Evolutionary conservation across 192 early-diverging fungal species (phyloP).

Genomic region (Lobosporangium transversale): DNA sequence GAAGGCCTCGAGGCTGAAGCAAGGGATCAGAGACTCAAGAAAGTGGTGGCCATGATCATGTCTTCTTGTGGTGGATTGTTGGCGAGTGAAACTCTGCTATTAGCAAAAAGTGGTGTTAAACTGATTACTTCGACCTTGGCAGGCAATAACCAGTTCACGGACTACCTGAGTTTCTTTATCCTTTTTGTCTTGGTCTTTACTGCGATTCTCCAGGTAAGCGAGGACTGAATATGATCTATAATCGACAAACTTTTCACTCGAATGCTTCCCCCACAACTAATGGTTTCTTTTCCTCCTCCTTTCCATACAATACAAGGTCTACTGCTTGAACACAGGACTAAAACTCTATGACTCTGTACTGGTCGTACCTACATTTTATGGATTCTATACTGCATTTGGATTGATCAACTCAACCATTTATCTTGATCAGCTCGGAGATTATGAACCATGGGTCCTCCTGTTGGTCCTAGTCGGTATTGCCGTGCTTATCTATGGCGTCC

Average conservation of each 20-base stretch:
- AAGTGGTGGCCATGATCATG: conserved; percentile 65
- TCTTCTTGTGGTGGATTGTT: conserved; percentile 64
- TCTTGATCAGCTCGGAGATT: conserved; percentile 60
- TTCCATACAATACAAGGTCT: too few species aligned
- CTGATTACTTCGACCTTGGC: conserved; percentile 29
- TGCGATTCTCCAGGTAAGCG: conserved; percentile 62
- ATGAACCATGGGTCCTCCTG: conserved; percentile 59
- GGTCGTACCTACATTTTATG: conserved; percentile 69
- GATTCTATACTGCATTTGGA: conserved; percentile 65
- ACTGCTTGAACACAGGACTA: conserved; percentile 66
- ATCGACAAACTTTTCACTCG: too few species aligned
- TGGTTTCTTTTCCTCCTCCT: too few species aligned
- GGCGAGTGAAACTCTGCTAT: conserved; percentile 65
- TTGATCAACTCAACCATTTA: conserved; percentile 69
- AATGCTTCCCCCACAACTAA: too few species aligned
- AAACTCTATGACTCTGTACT: conserved; percentile 67
- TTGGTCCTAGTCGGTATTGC: conserved; percentile 64
- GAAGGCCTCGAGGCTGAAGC: conserved; percentile 23
- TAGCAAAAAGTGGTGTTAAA: conserved; percentile 64
- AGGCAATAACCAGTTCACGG: conserved; percentile 63
- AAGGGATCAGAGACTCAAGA: conserved; percentile 51
- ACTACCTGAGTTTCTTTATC: conserved; percentile 64
- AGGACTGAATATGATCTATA: too few species aligned
- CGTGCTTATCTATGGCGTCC: conserved; percentile 64
- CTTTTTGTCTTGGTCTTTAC: conserved; percentile 59